Evolutionary conservation across 345 rosid genomes (phyloP).

Genomic region (Stellera chamaejasme): DNA sequence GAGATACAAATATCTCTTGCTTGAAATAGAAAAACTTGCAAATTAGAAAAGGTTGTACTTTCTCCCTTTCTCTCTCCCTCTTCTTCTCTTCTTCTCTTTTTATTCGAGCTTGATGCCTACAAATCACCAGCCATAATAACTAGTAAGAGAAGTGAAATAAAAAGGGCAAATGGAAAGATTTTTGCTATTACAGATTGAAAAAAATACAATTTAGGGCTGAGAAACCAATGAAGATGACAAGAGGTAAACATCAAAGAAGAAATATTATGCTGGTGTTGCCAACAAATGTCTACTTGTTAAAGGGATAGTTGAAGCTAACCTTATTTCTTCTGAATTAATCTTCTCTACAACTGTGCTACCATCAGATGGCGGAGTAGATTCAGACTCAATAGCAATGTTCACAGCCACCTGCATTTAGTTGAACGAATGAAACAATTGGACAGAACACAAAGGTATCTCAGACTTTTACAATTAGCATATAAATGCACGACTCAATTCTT

Average conservation of each 20-base stretch:
- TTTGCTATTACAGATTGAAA: too few relatives aligned
- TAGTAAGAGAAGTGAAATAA: conserved; percentile 1
- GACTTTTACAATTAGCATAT: background rate
- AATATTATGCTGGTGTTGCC: background rate
- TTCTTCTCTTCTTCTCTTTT: conserved; percentile 40
- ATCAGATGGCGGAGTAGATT: conserved; percentile 36
- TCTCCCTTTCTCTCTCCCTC: conserved; percentile 50
- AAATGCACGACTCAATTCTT: background rate
- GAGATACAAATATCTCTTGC: background rate
- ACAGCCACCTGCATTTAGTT: conserved; percentile 43
- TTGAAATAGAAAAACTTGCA: background rate
- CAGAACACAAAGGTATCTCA: conserved; percentile 7
- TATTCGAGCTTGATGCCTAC: conserved; percentile 41
- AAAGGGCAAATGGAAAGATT: background rate
- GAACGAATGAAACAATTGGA: conserved; percentile 12
- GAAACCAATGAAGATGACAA: too few relatives aligned
- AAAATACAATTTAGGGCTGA: too few relatives aligned
- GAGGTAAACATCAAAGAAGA: too few relatives aligned
- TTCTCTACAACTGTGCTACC: conserved; percentile 33
- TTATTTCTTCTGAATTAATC: conserved; percentile 42
- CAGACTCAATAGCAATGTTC: conserved; percentile 57
- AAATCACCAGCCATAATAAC: conserved; percentile 8
- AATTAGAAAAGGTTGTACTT: conserved; percentile 27
- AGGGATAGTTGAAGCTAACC: conserved; percentile 24
- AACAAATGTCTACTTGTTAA: background rate